Base-by-base conservation (phyloP, 176 grass and related monocot genomes). In the Typha latifolia region DNA sequence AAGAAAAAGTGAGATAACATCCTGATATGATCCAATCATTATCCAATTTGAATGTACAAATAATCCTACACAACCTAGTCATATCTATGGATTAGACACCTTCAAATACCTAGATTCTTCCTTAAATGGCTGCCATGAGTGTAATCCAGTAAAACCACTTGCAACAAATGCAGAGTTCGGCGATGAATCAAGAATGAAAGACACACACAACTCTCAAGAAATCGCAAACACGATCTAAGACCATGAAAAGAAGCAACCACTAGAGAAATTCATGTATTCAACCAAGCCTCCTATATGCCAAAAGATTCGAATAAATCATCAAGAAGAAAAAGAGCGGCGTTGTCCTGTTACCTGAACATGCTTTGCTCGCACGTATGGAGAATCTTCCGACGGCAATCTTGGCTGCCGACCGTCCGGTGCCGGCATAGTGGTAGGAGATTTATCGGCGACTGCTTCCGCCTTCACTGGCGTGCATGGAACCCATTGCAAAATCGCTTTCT, bases 351-450 rank as follows among this genome's bases (percentile, higher is more conserved):
- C 85, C 85, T 87, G 80, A 20, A 69, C 85, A 61, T 83, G 80
- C 72, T 83, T 87, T 21, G 80, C 80, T 66, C 85, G 65, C 69
- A 77, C 59, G 64, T 83, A 87, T 3, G 80, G 80, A 3, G 85
- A 83, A 52, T 87, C 80, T 52, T 52, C 59, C 5, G 80, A 37
- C 23, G 71, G 84, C 75, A 67, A 63, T 62, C 75, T 78, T 1
- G 70, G 79, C 7, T 75, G 84, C 49, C 69, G 64, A 26, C 63
- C 66, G 34, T 55, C 51, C n/a, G n/a, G 20, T 14, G 52, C 5
- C 52, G 52, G 52, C 3, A 15, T 57, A 61, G 57, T 48, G 32
- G 19, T 14, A n/a, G 69, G 73, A 32, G 73, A 72, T 21, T 19
- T 49, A 64, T 69, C 19, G 63, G 49, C 72, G 16, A 51, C 12